phyloP scores from a whole-genome alignment of 176 grass and related monocot genomes.

The Alloteropsis semialata region DNA sequence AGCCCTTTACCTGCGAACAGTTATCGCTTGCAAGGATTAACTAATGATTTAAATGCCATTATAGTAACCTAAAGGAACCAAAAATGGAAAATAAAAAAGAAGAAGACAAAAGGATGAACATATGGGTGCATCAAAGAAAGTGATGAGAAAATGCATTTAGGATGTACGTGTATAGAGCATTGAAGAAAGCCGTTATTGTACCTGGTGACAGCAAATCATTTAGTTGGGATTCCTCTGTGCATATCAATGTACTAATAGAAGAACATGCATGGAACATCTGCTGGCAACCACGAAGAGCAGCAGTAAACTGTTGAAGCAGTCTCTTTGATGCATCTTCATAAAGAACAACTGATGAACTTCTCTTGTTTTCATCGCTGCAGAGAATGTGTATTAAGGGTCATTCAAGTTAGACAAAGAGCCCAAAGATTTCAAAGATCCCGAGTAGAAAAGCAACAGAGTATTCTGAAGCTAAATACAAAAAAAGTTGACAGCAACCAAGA shows the following conservation, averaged over 20 bases:
- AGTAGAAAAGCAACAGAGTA: constrained; percentile 1
- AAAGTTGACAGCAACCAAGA: constrained; percentile 21
- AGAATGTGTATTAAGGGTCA: constrained; percentile 25
- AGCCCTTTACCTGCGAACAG: constrained; percentile 72
- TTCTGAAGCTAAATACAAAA: constrained; percentile 5
- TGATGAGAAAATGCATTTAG: not conserved
- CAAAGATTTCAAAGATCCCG: constrained; percentile 9
- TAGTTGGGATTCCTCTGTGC: constrained; percentile 55
- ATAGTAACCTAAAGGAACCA: constrained; percentile 18
- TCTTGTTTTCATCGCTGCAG: constrained; percentile 56
- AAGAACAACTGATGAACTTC: constrained; percentile 71
- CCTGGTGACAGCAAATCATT: constrained; percentile 84
- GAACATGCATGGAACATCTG: constrained; percentile 75
- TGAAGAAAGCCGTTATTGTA: constrained; percentile 35
- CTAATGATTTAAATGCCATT: constrained; percentile 7
- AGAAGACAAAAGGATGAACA: constrained; percentile 16
- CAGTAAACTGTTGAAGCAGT: constrained; percentile 76
- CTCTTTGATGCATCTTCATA: constrained; percentile 97
- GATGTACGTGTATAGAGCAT: not conserved
- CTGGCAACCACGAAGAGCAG: constrained; percentile 77
- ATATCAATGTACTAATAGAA: constrained; percentile 48
- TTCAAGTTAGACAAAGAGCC: not conserved
- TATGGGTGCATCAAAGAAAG: not conserved
- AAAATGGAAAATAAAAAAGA: constrained; percentile 10
- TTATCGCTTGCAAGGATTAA: constrained; percentile 30